Conservation (phyloP, 768 basidiomycete genomes). For the Trametes gibbosa region DNA sequence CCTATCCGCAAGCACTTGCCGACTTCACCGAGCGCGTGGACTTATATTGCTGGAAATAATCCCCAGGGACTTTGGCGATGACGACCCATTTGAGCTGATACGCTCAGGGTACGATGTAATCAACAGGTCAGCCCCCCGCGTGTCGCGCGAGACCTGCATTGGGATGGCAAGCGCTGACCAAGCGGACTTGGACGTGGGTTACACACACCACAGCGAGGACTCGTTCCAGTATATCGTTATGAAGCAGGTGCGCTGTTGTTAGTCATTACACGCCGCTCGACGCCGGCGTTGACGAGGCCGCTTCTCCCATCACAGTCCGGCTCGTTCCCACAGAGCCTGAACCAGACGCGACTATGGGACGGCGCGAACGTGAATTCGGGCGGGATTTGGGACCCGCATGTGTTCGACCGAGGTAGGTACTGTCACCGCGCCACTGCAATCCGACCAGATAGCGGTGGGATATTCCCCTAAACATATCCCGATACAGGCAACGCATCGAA, state of each 20-base stretch:
- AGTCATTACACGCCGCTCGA: background rate
- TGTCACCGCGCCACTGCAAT: background rate
- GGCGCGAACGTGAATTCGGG: slow-evolving; percentile 29
- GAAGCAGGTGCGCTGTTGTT: slow-evolving; percentile 18
- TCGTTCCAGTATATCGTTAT: slow-evolving; percentile 28
- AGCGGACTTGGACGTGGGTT: background rate
- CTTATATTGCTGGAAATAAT: too few species aligned
- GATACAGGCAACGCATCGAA: slow-evolving; percentile 26
- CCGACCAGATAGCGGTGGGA: background rate
- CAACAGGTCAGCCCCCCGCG: slow-evolving; percentile 19
- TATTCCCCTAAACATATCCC: background rate
- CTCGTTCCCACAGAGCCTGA: slow-evolving; percentile 33
- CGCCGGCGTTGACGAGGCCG: background rate
- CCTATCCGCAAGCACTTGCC: too few species aligned
- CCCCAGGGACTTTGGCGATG: slow-evolving; percentile 26
- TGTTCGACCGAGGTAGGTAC: slow-evolving; percentile 24
- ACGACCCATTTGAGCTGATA: slow-evolving; percentile 26
- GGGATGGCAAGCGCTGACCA: background rate
- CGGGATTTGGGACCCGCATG: slow-evolving; percentile 26
- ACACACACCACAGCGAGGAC: slow-evolving; percentile 30
- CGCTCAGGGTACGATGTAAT: slow-evolving; percentile 27
- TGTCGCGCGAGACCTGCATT: background rate
- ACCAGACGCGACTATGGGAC: slow-evolving; percentile 30
- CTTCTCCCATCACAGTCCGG: slow-evolving; percentile 15
- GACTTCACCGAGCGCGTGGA: too few species aligned